phyloP scores from a whole-genome alignment of 805 yeast species.

The Brettanomyces sp. region DNA sequence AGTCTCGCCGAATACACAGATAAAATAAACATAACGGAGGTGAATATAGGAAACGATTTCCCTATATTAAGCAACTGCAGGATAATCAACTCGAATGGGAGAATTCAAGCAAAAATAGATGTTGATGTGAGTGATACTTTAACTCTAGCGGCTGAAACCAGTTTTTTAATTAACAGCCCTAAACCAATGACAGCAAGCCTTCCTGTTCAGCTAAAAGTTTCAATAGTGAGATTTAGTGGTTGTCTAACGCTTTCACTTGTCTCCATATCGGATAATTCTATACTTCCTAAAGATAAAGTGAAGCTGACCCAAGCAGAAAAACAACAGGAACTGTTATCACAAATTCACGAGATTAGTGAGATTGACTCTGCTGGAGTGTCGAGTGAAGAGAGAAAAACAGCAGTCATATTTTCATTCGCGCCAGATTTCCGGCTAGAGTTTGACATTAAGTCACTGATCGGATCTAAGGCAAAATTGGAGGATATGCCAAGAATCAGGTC shows the following conservation, averaged over 20 bases:
- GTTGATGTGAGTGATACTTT: slow-evolving; percentile 83
- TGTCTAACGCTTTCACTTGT: slow-evolving; percentile 72
- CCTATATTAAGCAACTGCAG: slow-evolving; percentile 94
- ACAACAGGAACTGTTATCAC: not conserved
- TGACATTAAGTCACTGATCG: slow-evolving; percentile 79
- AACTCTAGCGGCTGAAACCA: slow-evolving; percentile 79
- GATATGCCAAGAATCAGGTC: slow-evolving; percentile 88
- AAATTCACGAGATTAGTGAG: not conserved
- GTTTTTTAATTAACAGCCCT: slow-evolving; percentile 71
- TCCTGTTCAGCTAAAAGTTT: slow-evolving; percentile 77
- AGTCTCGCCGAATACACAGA: slow-evolving; percentile 76
- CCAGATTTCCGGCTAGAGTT: slow-evolving; percentile 90
- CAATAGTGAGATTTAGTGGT: slow-evolving; percentile 86
- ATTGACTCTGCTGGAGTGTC: not conserved
- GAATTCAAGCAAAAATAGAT: slow-evolving; percentile 79
- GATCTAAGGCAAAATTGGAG: slow-evolving; percentile 85
- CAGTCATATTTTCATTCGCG: slow-evolving; percentile 78
- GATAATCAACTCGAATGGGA: slow-evolving; percentile 43
- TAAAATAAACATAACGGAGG: slow-evolving; percentile 68
- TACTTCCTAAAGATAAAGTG: slow-evolving; percentile 4
- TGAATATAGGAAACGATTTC: slow-evolving; percentile 89
- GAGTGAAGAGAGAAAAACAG: slow-evolving; percentile 30
- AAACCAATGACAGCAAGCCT: slow-evolving; percentile 75
- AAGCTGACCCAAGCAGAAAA: slow-evolving; percentile 6
- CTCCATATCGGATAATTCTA: slow-evolving; percentile 24